Base-by-base conservation (phyloP, 2,329 filamentous ascomycete species). In the Exophiala sp. region DNA sequence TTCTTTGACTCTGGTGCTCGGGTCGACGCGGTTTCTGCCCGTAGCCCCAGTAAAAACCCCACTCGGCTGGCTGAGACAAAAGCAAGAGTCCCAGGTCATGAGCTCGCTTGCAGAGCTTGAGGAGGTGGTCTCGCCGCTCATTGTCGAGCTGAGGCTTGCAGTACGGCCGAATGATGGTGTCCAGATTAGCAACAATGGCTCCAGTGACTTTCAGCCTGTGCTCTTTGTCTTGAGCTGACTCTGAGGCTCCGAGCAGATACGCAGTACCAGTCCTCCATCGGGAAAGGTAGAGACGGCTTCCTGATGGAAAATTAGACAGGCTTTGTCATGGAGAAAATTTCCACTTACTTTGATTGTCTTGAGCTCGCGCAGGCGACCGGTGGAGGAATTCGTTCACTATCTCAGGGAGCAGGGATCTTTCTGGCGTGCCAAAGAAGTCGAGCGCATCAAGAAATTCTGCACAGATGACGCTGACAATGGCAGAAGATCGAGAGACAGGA, bases 191-290 rank as follows among this genome's bases (percentile, higher is more conserved):
- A 12, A 21, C 24, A 3, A 29, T 5, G 4, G 7, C 24, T 8
- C 24, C 24, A 29, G 24, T 29, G 24, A 29, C 24, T 36, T 36
- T 47, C 33, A 20, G 18, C 18, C 20, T 38, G 45, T 29, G 32
- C 45, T 29, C 34, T 36, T 21, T 21, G 45, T 35, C 24, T 29
- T 47, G n/a, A 20, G 45, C 16, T 8, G 45, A 39, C 32, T 47
- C 45, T 24, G 10, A 16, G 2, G 32, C 16, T 11, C 45, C 45
- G 9, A 47, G 16, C 10, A 47, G 33, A 24, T 35, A 35, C 12
- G 45, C 45, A 5, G 45, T 47, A 9, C 45, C 34, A 14, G 45
- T 47, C 45, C 45, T 47, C 45, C 45, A 47, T 14, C 45, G 39
- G 7, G 45, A 47, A 14, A 47, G 24, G 16, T 20, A 36, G 16